Evolutionary conservation across 2,329 filamentous ascomycete species (phyloP), one percentile per base, ranked within the genome.

Genomic region (Cercospora zeina): DNA sequence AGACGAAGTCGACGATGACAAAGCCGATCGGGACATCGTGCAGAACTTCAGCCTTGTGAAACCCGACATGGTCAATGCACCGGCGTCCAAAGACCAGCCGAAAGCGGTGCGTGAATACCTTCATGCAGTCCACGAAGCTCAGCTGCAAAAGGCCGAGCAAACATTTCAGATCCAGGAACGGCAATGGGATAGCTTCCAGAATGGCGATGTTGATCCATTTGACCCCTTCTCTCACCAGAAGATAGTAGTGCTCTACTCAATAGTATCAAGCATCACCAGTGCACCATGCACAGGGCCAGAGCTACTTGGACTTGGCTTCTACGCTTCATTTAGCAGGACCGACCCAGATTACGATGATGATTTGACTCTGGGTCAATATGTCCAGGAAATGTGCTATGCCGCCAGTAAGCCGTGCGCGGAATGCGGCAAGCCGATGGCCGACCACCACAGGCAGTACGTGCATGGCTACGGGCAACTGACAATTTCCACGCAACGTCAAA

Each of bases 151-250:
- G 76, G 93, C 93, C 1, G 79, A 96, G 34, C 91, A 97, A 76
- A 92, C 93, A 69, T 99, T 97, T 73, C 86, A 92, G 74, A 97
- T 91, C 0, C 93, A 97, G 73, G 96, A 92, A 61, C 86, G 91
- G 31, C 93, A 97, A 69, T 99, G 95, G 95, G 95, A 99, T 73
- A 90, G 91, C 30, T 96, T 96, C 71, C 88, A 97, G 21, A 87
- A 93, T 55, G 91, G 91, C 13, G 96, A 95, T 68, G 81, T 89
- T 33, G 89, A 96, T 71, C 82, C 97, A 1, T 99, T 97, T 69
- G 92, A 99, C 72, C 95, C 96, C 0, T 95, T 92, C 72, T 90
- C 91, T 0, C 96, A 99, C 72, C 95, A 99, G 72, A 96, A 95
- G 71, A 97, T 99, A 63, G 91, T 96, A 10, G 90, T 97, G 1